Percentiles rank a stretch among this genome's conserved stretches.
Conservation (phyloP, 306 rosid genomes). For the Heteromeles arbutifolia region DNA sequence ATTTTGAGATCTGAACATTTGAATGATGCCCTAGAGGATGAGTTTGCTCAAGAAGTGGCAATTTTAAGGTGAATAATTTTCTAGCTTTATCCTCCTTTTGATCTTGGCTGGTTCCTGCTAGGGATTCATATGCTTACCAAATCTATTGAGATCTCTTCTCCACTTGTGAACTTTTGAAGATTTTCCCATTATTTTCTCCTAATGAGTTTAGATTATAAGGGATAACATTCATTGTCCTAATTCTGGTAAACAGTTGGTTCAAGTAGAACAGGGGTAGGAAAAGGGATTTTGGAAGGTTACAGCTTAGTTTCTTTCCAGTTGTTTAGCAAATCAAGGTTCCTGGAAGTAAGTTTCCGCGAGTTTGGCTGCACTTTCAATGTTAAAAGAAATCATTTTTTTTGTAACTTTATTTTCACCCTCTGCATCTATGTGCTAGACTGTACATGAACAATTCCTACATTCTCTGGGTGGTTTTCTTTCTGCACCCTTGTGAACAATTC, state of each 20-base stretch:
- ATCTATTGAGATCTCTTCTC: background rate
- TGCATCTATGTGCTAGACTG: background rate
- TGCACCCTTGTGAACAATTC: background rate
- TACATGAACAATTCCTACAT: background rate
- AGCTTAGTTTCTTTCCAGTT: background rate
- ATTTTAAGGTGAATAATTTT: slow-evolving; percentile 61
- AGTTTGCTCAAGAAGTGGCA: slow-evolving; percentile 91
- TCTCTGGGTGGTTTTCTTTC: background rate
- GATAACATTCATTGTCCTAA: background rate
- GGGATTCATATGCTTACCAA: background rate
- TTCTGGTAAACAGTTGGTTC: background rate
- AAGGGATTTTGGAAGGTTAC: background rate
- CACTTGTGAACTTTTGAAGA: background rate
- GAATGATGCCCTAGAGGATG: slow-evolving; percentile 76
- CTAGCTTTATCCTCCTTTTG: background rate
- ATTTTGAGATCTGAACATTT: slow-evolving; percentile 82
- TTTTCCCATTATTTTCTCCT: background rate
- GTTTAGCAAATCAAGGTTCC: background rate
- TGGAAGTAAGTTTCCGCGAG: background rate
- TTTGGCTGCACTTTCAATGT: background rate
- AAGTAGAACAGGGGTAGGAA: background rate
- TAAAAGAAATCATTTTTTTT: background rate
- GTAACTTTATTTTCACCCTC: background rate
- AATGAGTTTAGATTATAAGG: background rate
- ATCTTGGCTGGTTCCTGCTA: background rate